Evolutionary conservation across 257 asterid genomes (phyloP), one percentile per base, ranked within the genome.

Genomic region (Eustoma russellianum): DNA sequence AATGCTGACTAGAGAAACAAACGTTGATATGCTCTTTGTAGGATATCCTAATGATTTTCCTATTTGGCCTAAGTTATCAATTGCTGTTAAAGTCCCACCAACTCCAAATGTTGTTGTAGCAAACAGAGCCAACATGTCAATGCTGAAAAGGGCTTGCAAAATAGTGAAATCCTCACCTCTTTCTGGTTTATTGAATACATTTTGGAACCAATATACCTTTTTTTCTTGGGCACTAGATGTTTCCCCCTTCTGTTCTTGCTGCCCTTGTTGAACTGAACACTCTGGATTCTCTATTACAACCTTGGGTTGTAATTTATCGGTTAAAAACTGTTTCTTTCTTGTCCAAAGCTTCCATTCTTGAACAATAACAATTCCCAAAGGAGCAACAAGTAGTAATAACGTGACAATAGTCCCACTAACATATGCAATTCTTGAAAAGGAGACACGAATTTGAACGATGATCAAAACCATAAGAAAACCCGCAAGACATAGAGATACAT

Each of bases 61-160:
- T 18, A 82, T 82, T 53, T 79, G 86, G 6, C 86, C 91, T 49
- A 82, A 60, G 51, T 76, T 78, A 53, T 82, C 82, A 30, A 78
- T 69, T 0, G 80, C 83, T 0, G 90, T 82, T 2, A 82, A 56
- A 1, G 86, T 74, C 0, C 91, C 86, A 0, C 91, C 84, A 19
- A 74, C 64, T 0, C 84, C 91, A 52, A 64, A 61, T 0, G 76
- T 66, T 10, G 72, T 65, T 1, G 73, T 62, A 7, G 50, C 17
- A 43, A 81, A 72, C 0, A 81, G 70, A 43, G 76, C 59, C 13
- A 78, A 10, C 86, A 78, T 70, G 67, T 81, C 82, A 2, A 76
- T 52, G 63, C 85, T 78, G 44, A 71, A 70, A 1, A 81, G 43
- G 2, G 81, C 86, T 63, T 79, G 91, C 9, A 76, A 51, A 13